Evolutionary conservation across 257 asterid genomes (phyloP).

Genomic region (Solanum sparsipilum): DNA sequence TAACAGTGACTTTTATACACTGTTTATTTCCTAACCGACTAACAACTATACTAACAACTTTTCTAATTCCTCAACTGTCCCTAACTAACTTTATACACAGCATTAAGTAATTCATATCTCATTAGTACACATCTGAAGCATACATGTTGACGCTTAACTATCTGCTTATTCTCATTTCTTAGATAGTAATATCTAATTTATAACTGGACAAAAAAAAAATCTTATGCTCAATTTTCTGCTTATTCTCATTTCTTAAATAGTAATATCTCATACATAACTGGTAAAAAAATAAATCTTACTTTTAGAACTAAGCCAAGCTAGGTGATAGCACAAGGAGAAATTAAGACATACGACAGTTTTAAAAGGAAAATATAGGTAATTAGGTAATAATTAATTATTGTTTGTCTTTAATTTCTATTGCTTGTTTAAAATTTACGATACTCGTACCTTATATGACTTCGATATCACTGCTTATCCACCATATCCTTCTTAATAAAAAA

Average conservation of each 20-base stretch:
- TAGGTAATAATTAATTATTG: not conserved
- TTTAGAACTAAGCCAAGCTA: not conserved
- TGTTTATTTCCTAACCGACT: not conserved
- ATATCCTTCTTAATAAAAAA: not conserved
- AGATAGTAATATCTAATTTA: not conserved
- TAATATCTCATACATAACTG: not conserved
- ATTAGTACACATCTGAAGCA: no score
- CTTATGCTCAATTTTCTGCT: no score
- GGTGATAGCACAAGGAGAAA: not conserved
- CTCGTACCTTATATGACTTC: not conserved
- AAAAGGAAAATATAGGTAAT: no score
- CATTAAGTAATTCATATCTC: not conserved
- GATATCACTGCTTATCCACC: not conserved
- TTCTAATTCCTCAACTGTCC: no score
- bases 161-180: not conserved
- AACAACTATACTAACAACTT: not conserved
- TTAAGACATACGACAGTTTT: not conserved
- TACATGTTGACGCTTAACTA: no score
- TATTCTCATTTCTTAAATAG: not conserved
- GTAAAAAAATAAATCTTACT: not conserved
- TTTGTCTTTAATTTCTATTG: not conserved
- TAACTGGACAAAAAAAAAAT: not conserved
- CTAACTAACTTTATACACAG: not conserved
- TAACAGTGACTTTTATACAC: not conserved
- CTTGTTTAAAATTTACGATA: no score